Conservation (phyloP, 2,329 filamentous ascomycete genomes). For the Apiospora pterosperma region DNA sequence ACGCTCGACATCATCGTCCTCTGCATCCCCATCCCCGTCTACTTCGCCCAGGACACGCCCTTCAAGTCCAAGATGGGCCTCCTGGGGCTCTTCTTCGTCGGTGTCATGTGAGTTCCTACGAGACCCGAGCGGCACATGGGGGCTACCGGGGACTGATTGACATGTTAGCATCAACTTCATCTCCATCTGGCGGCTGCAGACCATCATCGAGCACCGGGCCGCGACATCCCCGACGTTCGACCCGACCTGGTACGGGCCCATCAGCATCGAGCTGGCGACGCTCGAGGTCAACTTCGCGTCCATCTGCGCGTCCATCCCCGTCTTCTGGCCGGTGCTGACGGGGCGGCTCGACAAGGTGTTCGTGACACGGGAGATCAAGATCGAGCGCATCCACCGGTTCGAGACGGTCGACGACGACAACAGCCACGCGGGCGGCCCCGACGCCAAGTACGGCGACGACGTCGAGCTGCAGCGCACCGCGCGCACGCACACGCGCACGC, state of each 20-base stretch:
- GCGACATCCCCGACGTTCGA: constrained; percentile 28
- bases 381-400: constrained; percentile 16
- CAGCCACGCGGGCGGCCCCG: neutral
- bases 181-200: constrained; percentile 26
- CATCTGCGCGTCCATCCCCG: constrained; percentile 28
- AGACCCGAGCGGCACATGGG: neutral
- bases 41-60: constrained; percentile 11
- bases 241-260: constrained; percentile 27
- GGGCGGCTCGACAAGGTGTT: constrained; percentile 28
- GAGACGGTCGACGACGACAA: constrained; percentile 11
- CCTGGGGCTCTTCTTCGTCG: constrained; percentile 14
- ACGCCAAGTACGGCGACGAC: neutral
- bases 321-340: constrained; percentile 29
- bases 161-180: constrained; percentile 17
- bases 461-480: neutral
- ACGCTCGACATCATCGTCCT: constrained; percentile 18
- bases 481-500: neutral
- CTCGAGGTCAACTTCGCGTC: constrained; percentile 17
- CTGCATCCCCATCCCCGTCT: constrained; percentile 17
- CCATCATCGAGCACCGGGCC: constrained; percentile 23
- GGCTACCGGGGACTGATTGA: neutral
- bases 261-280: constrained; percentile 17
- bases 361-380: constrained; percentile 31
- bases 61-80: constrained; percentile 14
- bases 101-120: constrained; percentile 13